phyloP scores from a whole-genome alignment of 2,329 filamentous ascomycete genomes.

The Ophiostoma ulmi region DNA sequence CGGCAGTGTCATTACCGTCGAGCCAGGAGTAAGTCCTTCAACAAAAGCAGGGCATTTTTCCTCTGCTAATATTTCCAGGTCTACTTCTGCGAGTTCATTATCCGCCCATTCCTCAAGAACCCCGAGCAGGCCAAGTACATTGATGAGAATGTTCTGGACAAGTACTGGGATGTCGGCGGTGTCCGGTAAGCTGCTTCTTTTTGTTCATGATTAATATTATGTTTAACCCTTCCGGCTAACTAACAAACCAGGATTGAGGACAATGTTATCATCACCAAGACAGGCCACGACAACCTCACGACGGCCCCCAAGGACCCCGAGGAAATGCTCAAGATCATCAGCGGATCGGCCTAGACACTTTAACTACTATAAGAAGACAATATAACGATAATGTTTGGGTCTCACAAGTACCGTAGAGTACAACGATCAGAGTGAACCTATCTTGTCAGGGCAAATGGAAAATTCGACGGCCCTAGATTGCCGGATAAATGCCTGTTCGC shows the following conservation, averaged over 20 bases:
- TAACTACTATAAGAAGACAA: neutral
- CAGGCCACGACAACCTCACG: slow-evolving; percentile 60
- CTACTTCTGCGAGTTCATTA: slow-evolving; percentile 88
- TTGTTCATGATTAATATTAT: neutral
- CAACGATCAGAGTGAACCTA: neutral
- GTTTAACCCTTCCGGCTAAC: too few species aligned
- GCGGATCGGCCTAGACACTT: slow-evolving; percentile 13
- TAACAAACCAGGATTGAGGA: slow-evolving; percentile 48
- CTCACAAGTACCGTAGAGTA: neutral
- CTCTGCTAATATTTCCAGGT: slow-evolving; percentile 45
- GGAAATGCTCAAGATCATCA: slow-evolving; percentile 53
- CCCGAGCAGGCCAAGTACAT: slow-evolving; percentile 71
- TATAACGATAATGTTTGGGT: neutral
- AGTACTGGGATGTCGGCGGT: slow-evolving; percentile 78
- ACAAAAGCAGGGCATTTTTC: neutral
- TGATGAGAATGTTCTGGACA: slow-evolving; percentile 63
- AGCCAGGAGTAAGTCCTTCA: slow-evolving; percentile 66
- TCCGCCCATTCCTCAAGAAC: slow-evolving; percentile 71
- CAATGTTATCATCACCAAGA: slow-evolving; percentile 58
- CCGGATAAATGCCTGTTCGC: neutral
- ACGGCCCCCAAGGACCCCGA: slow-evolving; percentile 58
- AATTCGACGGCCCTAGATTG: neutral
- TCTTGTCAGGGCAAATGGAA: neutral
- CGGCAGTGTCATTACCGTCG: slow-evolving; percentile 84
- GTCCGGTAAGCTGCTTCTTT: slow-evolving; percentile 50